Conservation (phyloP, 2,329 filamentous ascomycete genomes). For the Decorospora gaudefroyi region DNA sequence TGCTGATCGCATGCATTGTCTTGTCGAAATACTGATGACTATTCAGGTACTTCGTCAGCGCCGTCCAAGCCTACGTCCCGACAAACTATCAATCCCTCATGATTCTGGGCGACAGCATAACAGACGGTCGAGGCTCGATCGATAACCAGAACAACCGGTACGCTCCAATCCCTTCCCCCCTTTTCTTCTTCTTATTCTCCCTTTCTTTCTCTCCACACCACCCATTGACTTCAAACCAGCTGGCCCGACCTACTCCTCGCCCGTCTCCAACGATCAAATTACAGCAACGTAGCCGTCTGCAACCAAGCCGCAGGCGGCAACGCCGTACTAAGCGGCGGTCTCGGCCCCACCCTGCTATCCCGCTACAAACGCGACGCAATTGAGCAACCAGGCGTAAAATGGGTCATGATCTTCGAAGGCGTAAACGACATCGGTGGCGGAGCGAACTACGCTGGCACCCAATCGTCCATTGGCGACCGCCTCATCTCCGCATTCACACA, state of each 20-base stretch:
- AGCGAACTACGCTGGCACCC: conserved; percentile 51
- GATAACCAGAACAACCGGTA: conserved; percentile 22
- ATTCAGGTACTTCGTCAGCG: conserved; percentile 60
- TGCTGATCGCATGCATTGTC: too few species aligned
- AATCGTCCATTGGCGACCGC: conserved; percentile 54
- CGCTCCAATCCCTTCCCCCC: conserved; percentile 40
- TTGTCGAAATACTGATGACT: not conserved
- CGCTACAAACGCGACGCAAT: conserved; percentile 68
- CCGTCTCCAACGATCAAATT: conserved; percentile 52
- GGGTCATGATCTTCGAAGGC: conserved; percentile 71
- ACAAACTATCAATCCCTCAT: conserved; percentile 53
- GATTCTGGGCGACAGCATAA: conserved; percentile 68
- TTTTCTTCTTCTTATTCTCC: conserved; percentile 20
- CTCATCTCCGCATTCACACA: conserved; percentile 63
- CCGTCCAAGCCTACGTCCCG: conserved; percentile 60
- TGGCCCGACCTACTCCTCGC: conserved; percentile 44
- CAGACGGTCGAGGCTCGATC: conserved; percentile 62
- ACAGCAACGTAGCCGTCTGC: conserved; percentile 59
- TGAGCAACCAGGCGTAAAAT: conserved; percentile 60
- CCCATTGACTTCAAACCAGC: conserved; percentile 61
- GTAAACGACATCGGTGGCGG: conserved; percentile 66
- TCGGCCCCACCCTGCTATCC: conserved; percentile 64
- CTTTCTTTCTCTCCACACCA: not conserved
- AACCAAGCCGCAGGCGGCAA: conserved; percentile 73
- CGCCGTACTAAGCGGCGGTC: conserved; percentile 63